Percentiles rank a stretch among this genome's conserved stretches.
These are phyloP conservation scores for Penicillium italicum DNA, from an alignment of 2,329 filamentous ascomycete species.

Conservation along the genomic window DNA sequence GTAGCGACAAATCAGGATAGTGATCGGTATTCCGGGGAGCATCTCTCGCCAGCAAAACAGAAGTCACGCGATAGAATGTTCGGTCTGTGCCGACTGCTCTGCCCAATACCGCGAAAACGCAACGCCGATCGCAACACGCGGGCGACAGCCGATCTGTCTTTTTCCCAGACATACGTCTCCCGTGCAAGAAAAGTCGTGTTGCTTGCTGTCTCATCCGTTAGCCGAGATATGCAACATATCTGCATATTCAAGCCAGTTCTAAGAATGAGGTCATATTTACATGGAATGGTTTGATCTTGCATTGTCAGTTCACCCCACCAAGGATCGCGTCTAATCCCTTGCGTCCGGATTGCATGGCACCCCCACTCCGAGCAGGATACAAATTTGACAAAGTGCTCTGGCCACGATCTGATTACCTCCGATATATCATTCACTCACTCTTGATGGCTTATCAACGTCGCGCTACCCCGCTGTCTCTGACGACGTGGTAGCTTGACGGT, in stretches of 20 bases:
- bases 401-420: not conserved
- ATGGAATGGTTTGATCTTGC: not conserved
- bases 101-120: not conserved
- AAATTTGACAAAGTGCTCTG: not conserved
- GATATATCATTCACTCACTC: not conserved
- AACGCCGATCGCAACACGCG: constrained; percentile 7
- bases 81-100: constrained; percentile 1
- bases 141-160: not conserved
- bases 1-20: constrained; percentile 3
- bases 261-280: constrained; percentile 5
- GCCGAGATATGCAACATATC: not conserved
- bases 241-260: not conserved
- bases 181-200: not conserved
- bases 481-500: constrained; percentile 16
- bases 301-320: not conserved
- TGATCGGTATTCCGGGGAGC: not conserved
- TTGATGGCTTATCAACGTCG: not conserved
- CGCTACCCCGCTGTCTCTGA: not conserved
- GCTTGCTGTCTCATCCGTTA: not conserved
- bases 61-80: constrained; percentile 7
- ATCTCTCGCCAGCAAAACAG: not conserved
- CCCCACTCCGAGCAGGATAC: not conserved
- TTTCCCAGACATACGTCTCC: not conserved
- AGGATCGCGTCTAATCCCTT: constrained; percentile 8
- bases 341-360: constrained; percentile 6